Evolutionary conservation across 176 grass and related monocot genomes (phyloP).

Genomic region (Alopecurus myosuroides): DNA sequence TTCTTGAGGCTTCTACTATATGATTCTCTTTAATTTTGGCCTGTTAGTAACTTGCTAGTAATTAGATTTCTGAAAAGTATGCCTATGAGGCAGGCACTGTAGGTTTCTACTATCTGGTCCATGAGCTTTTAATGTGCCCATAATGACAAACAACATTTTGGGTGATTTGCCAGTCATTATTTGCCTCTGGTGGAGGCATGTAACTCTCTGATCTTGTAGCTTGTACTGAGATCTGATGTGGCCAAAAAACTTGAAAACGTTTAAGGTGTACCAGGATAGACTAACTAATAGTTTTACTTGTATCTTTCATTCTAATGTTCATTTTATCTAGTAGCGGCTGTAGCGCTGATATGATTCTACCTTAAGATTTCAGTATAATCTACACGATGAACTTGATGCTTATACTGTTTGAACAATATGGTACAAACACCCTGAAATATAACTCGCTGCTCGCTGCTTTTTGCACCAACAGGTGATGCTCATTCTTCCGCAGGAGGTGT

Average conservation of each 20-base stretch:
- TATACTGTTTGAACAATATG: background rate
- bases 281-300: background rate
- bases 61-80: background rate
- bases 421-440: background rate
- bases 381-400: background rate
- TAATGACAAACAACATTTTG: background rate
- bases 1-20: background rate
- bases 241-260: background rate
- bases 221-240: background rate
- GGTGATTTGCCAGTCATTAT: background rate
- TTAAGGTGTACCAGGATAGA: background rate
- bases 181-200: background rate
- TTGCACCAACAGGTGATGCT: background rate
- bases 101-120: background rate
- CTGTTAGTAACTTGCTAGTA: background rate
- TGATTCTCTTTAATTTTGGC: background rate
- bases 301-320: background rate
- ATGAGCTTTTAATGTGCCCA: background rate
- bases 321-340: background rate
- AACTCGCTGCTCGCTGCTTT: background rate
- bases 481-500: background rate
- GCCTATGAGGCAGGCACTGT: background rate
- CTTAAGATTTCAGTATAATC: background rate
- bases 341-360: background rate
- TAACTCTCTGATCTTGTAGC: background rate